phyloP scores from a whole-genome alignment of 169 alveolate species.

The Cryptosporidium bovis region DNA sequence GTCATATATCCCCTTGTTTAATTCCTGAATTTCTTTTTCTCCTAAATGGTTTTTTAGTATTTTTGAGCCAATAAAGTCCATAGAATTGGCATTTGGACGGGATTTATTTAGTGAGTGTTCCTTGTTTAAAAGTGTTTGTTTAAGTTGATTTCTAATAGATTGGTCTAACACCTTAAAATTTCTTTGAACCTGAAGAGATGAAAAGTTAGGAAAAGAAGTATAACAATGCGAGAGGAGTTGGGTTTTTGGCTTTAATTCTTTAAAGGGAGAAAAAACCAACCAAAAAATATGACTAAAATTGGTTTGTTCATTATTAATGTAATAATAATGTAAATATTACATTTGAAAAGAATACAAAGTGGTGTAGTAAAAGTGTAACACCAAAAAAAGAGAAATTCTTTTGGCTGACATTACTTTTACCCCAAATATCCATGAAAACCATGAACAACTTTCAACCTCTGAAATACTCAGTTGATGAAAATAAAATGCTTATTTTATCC shows the following conservation, averaged over 20 bases:
- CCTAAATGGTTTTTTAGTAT: not conserved
- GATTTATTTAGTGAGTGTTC: slow-evolving; percentile 51
- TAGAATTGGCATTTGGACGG: slow-evolving; percentile 27
- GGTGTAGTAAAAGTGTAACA: slow-evolving; percentile 65
- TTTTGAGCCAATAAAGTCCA: slow-evolving; percentile 8
- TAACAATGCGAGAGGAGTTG: no score
- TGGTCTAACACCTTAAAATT: slow-evolving; percentile 74
- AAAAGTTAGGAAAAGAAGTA: not conserved
- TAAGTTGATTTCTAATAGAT: slow-evolving; percentile 75
- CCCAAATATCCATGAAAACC: slow-evolving; percentile 40
- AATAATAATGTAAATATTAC: not conserved
- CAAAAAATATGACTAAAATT: no score
- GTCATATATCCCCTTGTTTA: slow-evolving; percentile 43
- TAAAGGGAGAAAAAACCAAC: no score
- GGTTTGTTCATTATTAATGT: no score
- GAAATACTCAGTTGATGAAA: not conserved
- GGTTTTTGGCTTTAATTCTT: no score
- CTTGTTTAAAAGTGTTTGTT: slow-evolving; percentile 45
- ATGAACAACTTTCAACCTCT: not conserved
- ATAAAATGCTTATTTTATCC: no score
- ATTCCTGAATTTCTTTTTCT: not conserved
- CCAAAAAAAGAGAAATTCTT: slow-evolving; percentile 23
- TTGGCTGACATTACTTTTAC: slow-evolving; percentile 72
- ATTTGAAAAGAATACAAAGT: not conserved
- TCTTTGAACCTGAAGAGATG: slow-evolving; percentile 16